Evolutionary conservation across 1,284 basidiomycete genomes (phyloP).

Genomic region (Leccinum proliferum): DNA sequence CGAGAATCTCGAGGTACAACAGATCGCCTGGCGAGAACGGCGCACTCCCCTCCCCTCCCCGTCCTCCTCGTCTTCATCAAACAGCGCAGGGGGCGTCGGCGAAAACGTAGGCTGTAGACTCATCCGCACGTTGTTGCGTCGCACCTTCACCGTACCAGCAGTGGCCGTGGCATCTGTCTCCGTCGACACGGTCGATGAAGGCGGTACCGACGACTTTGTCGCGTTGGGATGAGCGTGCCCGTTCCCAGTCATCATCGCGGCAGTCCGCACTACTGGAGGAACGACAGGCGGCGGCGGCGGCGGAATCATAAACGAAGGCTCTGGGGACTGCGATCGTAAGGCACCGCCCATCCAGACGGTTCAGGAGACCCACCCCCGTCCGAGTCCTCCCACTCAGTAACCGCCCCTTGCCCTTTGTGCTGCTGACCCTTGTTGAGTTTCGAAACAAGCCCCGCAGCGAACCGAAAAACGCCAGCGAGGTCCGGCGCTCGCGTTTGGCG

Average conservation of each 20-base stretch:
- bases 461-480: conserved; percentile 25
- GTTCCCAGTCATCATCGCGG: background rate
- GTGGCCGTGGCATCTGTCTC: conserved; percentile 20
- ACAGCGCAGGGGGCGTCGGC: conserved; percentile 57
- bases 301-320: conserved; percentile 16
- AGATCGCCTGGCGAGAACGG: conserved; percentile 16
- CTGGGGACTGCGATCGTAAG: background rate
- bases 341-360: too few relatives aligned
- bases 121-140: conserved; percentile 71
- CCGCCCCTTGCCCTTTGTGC: too few relatives aligned
- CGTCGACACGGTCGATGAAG: conserved; percentile 16
- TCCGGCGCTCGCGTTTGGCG: conserved; percentile 6
- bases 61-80: conserved; percentile 37
- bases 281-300: conserved; percentile 21
- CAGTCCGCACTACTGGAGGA: background rate
- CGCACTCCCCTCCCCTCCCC: conserved; percentile 8
- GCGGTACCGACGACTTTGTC: background rate
- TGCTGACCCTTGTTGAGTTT: too few relatives aligned
- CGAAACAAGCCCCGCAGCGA: conserved; percentile 25
- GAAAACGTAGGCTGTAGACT: conserved; percentile 69
- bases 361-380: too few relatives aligned
- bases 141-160: conserved; percentile 20
- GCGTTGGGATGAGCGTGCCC: conserved; percentile 7
- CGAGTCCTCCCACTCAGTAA: too few relatives aligned
- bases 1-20: conserved; percentile 24